Evolutionary conservation across 2,329 filamentous ascomycete genomes (phyloP).

Genomic region (Ilyonectria destructans): DNA sequence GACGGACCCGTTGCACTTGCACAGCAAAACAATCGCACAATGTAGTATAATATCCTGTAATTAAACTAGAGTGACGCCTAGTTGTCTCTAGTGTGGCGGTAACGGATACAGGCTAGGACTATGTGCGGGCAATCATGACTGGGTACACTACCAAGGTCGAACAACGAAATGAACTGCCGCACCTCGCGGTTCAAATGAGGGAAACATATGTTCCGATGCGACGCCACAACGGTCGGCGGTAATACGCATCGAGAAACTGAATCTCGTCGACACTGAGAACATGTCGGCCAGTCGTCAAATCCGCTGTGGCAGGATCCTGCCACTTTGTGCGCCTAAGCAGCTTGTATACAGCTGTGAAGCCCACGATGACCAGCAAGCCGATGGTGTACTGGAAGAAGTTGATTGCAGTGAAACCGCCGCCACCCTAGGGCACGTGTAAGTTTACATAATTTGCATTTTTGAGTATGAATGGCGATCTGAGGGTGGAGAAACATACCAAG

Average conservation of each 20-base stretch:
- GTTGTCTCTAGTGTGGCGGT: not conserved
- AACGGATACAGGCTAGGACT: not conserved
- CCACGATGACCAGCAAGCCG: slow-evolving; percentile 23
- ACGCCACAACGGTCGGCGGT: slow-evolving; percentile 22
- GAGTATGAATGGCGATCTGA: not conserved
- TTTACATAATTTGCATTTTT: not conserved
- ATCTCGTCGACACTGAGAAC: slow-evolving; percentile 17
- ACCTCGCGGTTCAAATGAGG: not conserved
- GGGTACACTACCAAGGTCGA: not conserved
- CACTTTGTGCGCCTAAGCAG: slow-evolving; percentile 18
- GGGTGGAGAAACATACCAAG: slow-evolving; percentile 17
- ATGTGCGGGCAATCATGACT: not conserved
- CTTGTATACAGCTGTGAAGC: slow-evolving; percentile 24
- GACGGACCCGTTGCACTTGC: not conserved
- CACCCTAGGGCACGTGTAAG: slow-evolving; percentile 1
- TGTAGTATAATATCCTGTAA: not conserved
- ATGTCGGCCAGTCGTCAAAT: slow-evolving; percentile 19
- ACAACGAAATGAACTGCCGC: not conserved
- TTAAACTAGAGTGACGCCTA: not conserved
- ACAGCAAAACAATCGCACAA: not conserved
- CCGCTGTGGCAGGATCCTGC: slow-evolving; percentile 19
- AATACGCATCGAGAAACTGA: slow-evolving; percentile 22
- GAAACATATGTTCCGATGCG: slow-evolving; percentile 26
- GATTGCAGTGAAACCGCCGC: slow-evolving; percentile 18
- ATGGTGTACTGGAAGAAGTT: slow-evolving; percentile 33